Conservation (phyloP, 495 filamentous ascomycete species). For the Rhizodiscina lignyota region DNA sequence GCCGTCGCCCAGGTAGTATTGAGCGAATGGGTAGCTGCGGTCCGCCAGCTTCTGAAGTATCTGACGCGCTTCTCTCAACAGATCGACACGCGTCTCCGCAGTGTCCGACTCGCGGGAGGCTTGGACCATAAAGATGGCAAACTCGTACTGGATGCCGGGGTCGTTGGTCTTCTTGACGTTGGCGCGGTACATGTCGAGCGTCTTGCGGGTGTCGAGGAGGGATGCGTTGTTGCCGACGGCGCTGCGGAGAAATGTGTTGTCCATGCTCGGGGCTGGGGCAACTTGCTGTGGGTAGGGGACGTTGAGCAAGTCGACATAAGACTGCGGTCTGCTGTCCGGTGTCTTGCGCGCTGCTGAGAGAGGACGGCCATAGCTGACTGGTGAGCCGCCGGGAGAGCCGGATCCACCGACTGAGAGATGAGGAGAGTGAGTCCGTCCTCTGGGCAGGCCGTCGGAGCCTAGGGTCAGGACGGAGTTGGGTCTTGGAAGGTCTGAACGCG, state of each 20-base stretch:
- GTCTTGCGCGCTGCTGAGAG: conserved; percentile 31
- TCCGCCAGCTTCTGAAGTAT: conserved; percentile 78
- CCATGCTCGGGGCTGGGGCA: conserved; percentile 46
- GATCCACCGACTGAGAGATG: conserved; percentile 27
- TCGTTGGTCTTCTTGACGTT: conserved; percentile 96
- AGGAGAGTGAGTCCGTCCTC: conserved; percentile 44
- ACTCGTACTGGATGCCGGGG: conserved; percentile 75
- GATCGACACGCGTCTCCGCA: conserved; percentile 25
- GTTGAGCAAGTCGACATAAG: conserved; percentile 66
- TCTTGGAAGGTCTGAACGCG: conserved; percentile 38
- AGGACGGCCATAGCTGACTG: conserved; percentile 11
- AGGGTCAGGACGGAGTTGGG: conserved; percentile 58
- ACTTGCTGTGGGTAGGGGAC: conserved; percentile 77
- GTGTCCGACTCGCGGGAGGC: conserved; percentile 48
- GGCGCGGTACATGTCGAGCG: conserved; percentile 89
- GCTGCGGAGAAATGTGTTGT: conserved; percentile 59
- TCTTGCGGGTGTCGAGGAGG: conserved; percentile 74
- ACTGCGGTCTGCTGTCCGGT: conserved; percentile 59
- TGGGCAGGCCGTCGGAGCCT: conserved; percentile 43
- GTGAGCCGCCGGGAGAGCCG: conserved; percentile 24
- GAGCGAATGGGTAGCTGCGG: conserved; percentile 82
- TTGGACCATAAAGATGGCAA: conserved; percentile 84
- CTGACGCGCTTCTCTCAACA: conserved; percentile 72
- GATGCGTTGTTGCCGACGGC: conserved; percentile 80
- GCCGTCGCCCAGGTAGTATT: conserved; percentile 93